Percentiles rank a stretch among this genome's conserved stretches.
These are phyloP conservation scores for Penicillium malachiteum DNA, from an alignment of 495 filamentous ascomycete species.

Conservation along the genomic window DNA sequence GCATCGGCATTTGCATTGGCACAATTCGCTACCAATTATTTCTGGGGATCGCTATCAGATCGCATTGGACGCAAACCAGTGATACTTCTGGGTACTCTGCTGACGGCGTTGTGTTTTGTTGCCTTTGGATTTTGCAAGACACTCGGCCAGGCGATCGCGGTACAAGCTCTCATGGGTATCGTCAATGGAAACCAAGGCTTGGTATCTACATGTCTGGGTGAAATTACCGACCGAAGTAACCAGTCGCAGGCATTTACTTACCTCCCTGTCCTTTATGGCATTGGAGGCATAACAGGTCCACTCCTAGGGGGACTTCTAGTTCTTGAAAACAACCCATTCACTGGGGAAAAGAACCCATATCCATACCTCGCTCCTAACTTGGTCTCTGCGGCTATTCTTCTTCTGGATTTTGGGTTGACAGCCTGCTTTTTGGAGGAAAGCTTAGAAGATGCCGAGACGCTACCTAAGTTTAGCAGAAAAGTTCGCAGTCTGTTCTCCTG, in stretches of 20 bases:
- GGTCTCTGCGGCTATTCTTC: constrained; percentile 65
- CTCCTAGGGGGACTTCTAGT: constrained; percentile 84
- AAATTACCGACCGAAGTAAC: constrained; percentile 93
- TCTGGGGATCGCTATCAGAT: constrained; percentile 93
- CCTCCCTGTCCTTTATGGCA: constrained; percentile 87
- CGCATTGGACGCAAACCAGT: constrained; percentile 89
- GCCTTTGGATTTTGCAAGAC: constrained; percentile 86
- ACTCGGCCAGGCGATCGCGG: constrained; percentile 76
- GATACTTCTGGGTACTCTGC: constrained; percentile 78
- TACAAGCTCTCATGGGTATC: constrained; percentile 87
- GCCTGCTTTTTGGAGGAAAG: constrained; percentile 84
- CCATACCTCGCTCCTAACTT: constrained; percentile 88
- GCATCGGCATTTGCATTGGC: constrained; percentile 90
- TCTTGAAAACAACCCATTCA: constrained; percentile 54
- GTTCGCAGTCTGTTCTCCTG: constrained; percentile 62
- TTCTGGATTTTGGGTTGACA: constrained; percentile 70
- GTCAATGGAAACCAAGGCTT: constrained; percentile 89
- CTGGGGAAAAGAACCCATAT: constrained; percentile 55
- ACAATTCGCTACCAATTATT: constrained; percentile 86
- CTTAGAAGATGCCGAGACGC: constrained; percentile 66
- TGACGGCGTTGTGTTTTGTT: constrained; percentile 77
- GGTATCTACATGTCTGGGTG: constrained; percentile 88
- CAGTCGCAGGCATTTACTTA: constrained; percentile 90
- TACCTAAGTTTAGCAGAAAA: constrained; percentile 60
- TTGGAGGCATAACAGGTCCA: constrained; percentile 91